These are phyloP conservation scores for Suillus discolor DNA, from an alignment of 768 basidiomycete species.

Conservation along the genomic window DNA sequence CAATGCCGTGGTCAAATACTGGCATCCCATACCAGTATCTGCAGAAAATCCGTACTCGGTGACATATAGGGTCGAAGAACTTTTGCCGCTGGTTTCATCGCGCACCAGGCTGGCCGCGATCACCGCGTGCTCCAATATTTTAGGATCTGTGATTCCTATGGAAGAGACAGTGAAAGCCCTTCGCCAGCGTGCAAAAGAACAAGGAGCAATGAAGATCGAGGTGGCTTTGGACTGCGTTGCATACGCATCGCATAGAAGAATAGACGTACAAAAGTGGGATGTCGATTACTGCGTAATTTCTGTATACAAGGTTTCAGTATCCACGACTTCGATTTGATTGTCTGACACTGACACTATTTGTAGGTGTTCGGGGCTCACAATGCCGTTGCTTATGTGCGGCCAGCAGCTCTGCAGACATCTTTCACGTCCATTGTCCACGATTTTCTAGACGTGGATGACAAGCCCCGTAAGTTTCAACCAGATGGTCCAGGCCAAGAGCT, in stretches of 20 bases:
- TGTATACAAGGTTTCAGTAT: conserved; percentile 64
- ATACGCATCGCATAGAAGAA: conserved; percentile 70
- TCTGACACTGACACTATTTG: not conserved
- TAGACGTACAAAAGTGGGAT: conserved; percentile 79
- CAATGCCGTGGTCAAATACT: conserved; percentile 57
- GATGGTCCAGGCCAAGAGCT: conserved; percentile 79
- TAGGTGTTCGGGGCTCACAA: conserved; percentile 79
- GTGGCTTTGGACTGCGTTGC: conserved; percentile 78
- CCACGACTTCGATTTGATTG: not conserved
- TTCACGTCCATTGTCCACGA: conserved; percentile 67
- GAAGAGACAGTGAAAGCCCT: conserved; percentile 56
- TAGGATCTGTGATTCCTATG: conserved; percentile 67
- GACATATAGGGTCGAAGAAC: conserved; percentile 50
- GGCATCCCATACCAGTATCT: conserved; percentile 52
- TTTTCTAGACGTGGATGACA: conserved; percentile 54
- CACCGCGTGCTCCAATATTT: conserved; percentile 74
- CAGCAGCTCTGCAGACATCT: conserved; percentile 47
- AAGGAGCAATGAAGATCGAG: conserved; percentile 63
- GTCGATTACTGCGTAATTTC: conserved; percentile 74
- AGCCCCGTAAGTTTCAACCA: conserved; percentile 65
- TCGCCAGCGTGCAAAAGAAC: conserved; percentile 49
- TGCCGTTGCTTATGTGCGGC: conserved; percentile 64
- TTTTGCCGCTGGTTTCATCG: conserved; percentile 61
- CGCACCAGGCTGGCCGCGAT: conserved; percentile 76
- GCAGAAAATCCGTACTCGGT: conserved; percentile 70